Evolutionary conservation across 495 filamentous ascomycete genomes (phyloP), one percentile per base, ranked within the genome.

Genomic region (Glonium stellatum): DNA sequence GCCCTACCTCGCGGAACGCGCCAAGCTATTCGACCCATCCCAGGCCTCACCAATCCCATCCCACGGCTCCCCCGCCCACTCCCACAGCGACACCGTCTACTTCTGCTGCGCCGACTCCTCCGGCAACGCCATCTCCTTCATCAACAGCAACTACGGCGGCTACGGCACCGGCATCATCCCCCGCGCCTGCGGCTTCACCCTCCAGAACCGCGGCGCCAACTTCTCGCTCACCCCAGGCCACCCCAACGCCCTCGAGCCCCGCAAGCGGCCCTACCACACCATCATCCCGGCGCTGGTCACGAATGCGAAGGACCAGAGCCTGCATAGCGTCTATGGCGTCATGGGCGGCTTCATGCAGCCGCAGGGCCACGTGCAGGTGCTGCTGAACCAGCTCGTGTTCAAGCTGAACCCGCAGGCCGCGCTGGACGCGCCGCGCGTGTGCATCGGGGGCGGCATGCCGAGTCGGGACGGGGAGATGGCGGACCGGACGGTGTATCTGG

Each of bases 321-420:
- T 98, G 58, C 87, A 96, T 68, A 84, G 82, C 41, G 89, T 96
- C 0, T 95, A 89, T 64, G 95, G 93, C 49, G 91, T 96, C 51
- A 97, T 97, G 93, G 93, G 93, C 61, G 93, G 93, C 35, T 96
- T 92, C 73, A 97, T 98, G 95, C 93, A 98, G 77, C 93, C 93
- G 0, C 93, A 97, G 76, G 93, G 93, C 10, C 93, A 98, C 68
- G 89, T 97, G 13, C 93, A 98, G 72, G 90, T 97, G 1, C 74
- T 98, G 54, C 79, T 97, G 8, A 96, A 95, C 58, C 89, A 95
- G 83, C 72, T 95, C 3, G 84, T 87, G 0, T 96, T 93, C 70
- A 83, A 84, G n/a, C 79, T 88, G 65, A 86, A 82, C 57, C 90
- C 91, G 31, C 93, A 98, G 77, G 84, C 87, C 35, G 92, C 95